A percentile compares a stretch with the other conserved stretches of the same genome.
phyloP scores from a whole-genome alignment of 2,329 filamentous ascomycete genomes.

The Penicillium sp. region DNA sequence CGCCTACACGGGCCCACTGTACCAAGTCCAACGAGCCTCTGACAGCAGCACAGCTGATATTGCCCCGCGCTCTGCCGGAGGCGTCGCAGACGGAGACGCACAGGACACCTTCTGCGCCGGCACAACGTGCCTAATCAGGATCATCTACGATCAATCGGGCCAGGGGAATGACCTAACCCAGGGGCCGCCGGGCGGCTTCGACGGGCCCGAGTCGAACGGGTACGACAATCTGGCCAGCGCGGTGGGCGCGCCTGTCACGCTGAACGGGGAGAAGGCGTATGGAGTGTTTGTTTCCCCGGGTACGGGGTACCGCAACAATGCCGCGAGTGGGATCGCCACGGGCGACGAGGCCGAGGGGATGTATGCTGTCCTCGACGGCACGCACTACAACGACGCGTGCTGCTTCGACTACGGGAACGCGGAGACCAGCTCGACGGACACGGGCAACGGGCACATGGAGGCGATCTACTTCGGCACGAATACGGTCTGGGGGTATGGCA shows the following conservation, averaged over 20 bases:
- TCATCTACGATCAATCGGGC: constrained; percentile 71
- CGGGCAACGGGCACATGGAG: constrained; percentile 71
- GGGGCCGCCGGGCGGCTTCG: constrained; percentile 63
- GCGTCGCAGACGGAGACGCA: constrained; percentile 64
- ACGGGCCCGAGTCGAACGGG: constrained; percentile 60
- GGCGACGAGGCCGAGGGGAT: constrained; percentile 56
- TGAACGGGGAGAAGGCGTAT: constrained; percentile 67
- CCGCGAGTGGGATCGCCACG: constrained; percentile 56
- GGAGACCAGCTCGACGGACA: constrained; percentile 57
- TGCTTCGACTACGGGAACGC: constrained; percentile 64
- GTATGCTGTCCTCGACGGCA: constrained; percentile 41
- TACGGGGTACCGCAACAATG: constrained; percentile 67
- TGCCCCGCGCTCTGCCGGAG: constrained; percentile 60
- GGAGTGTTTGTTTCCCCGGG: constrained; percentile 67
- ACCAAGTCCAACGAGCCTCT: constrained; percentile 64
- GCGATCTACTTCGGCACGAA: constrained; percentile 67
- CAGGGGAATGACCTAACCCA: constrained; percentile 66
- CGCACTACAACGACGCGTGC: constrained; percentile 40
- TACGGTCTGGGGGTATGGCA: constrained; percentile 61
- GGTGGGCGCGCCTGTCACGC: constrained; percentile 63
- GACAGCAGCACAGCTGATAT: constrained; percentile 55
- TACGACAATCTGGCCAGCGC: constrained; percentile 66
- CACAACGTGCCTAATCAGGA: constrained; percentile 67
- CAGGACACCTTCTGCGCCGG: constrained; percentile 66
- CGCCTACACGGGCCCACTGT: constrained; percentile 59